Base-by-base conservation (phyloP, 495 filamentous ascomycete genomes). In the Annulohypoxylon nitens region DNA sequence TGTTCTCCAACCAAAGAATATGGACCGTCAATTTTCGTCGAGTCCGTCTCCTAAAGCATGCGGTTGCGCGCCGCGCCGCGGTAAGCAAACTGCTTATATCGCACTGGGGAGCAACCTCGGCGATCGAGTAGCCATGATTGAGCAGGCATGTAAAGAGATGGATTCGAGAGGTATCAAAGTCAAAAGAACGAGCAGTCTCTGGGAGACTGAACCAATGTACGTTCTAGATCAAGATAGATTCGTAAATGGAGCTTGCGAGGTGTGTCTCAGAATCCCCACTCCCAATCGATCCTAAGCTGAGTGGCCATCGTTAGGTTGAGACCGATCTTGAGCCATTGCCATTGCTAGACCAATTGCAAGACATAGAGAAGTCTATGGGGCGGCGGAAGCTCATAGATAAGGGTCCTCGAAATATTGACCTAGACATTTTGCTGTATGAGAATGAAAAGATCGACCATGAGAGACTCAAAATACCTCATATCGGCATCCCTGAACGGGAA, bases 141-240 rank as follows among this genome's bases (percentile, higher is more conserved):
- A 97, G 80, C 82, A 86, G 64, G 95, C 96, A 1, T 93, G 93
- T 78, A 84, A 83, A 53, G 87, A 91, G 75, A 92, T 99, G 89
- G 87, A 91, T 59, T 78, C 81, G 33, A 83, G 88, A 37, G 89
- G 86, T 55, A 93, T 98, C 79, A 88, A 83, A 64, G 87, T 99
- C 43, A 86, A 88, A 61, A 83, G 90, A 74, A 97, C 95, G 0
- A 98, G 96, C 77, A 89, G 90, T 61, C 84, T 99, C 41, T 99
- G 95, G 85, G 93, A 98, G 82, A 99, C 95, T 6, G 89, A 93
- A 68, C 93, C 96, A 23, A 99, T 99, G 96, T 98, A 99, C 82
- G 90, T 97, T 72, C 81, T 91, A 70, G 91, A 97, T 75, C 96
- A 99, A 78, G 89, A 88, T 66, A 87, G 89, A 16, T 99, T 98